Evolutionary conservation across 768 basidiomycete genomes (phyloP), one percentile per base, ranked within the genome.

Genomic region (Ramaria sp.): DNA sequence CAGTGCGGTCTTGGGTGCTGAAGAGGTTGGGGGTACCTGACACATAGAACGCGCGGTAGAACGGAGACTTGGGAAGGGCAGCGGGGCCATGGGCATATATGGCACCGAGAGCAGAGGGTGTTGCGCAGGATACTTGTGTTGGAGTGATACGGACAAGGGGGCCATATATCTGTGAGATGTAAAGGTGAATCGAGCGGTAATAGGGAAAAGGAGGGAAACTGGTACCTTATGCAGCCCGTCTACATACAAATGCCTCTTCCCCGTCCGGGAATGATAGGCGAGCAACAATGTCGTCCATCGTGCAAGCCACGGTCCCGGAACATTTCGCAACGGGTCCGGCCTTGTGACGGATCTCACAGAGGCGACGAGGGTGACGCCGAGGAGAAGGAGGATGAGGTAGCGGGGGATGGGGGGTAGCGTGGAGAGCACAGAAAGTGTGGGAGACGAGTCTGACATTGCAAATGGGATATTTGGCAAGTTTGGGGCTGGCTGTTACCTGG

Each of bases 21-120:
- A 70, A 69, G 12, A 69, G 61, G 3, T 65, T 67, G 13, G 68
- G 57, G 25, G 63, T 61, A 24, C 58, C 59, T 28, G 59, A 52
- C 30, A 59, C 58, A 39, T 55, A 56, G 57, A 70, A 70, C 3
- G 68, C 65, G 41, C 61, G 50, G 53, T 70, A 69, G 59, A 66
- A 70, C 12, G 59, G 37, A 9, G 67, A 65, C 55, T 70, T 69
- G 22, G 60, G 55, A 34, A 67, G 63, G 4, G 68, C 64, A 10
- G 51, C 49, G 37, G 51, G 34, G n/a, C 69, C 69, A 58, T 69
- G 67, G 15, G 59, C 67, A 51, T 70, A 69, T 6, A 70, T 54
- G 8, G 65, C 55, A 7, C 61, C 44, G 3, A 66, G 45, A 10
- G 67, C 68, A 7, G 64, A 62, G 1, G 61, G 60, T 42, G 63